These are phyloP conservation scores for Trametes sp. DNA, from an alignment of 1,284 basidiomycete genomes.

Conservation along the genomic window DNA sequence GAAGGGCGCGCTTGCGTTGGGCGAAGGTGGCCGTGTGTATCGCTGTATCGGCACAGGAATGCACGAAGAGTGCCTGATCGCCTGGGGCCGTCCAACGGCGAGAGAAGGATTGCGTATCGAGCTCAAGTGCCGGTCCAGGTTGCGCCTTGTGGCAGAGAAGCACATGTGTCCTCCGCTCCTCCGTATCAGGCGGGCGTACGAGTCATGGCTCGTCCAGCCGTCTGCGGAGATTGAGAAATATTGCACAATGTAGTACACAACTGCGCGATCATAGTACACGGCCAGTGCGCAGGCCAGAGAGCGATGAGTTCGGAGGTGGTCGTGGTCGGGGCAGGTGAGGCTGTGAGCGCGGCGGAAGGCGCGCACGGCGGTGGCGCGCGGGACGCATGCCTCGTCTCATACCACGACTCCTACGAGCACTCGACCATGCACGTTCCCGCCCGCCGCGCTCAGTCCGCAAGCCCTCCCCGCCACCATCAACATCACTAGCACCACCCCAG, in stretches of 20 bases:
- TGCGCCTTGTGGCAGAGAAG: slow-evolving; percentile 5
- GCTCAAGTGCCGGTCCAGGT: slow-evolving; percentile 55
- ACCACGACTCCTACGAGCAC: slow-evolving; percentile 59
- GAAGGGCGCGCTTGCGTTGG: not conserved
- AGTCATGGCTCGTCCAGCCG: no score
- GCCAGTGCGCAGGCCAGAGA: no score
- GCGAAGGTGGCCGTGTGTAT: slow-evolving; percentile 10
- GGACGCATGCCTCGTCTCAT: slow-evolving; percentile 68
- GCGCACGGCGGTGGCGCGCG: slow-evolving; percentile 9
- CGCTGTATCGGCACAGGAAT: slow-evolving; percentile 8
- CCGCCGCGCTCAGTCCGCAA: slow-evolving; percentile 7
- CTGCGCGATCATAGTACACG: no score
- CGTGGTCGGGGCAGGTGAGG: not conserved
- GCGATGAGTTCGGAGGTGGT: not conserved
- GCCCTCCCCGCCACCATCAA: not conserved
- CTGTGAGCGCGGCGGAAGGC: not conserved
- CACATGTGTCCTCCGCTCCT: no score
- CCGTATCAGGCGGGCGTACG: slow-evolving; percentile 4
- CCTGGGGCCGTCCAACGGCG: slow-evolving; percentile 21
- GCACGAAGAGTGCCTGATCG: slow-evolving; percentile 24
- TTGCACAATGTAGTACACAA: no score
- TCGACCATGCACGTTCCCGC: slow-evolving; percentile 41
- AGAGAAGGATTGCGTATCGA: slow-evolving; percentile 21
- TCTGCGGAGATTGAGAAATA: no score
- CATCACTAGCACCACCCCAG: not conserved